Conservation (phyloP, 768 basidiomycete species). For the Podaxis carcinomalis region DNA sequence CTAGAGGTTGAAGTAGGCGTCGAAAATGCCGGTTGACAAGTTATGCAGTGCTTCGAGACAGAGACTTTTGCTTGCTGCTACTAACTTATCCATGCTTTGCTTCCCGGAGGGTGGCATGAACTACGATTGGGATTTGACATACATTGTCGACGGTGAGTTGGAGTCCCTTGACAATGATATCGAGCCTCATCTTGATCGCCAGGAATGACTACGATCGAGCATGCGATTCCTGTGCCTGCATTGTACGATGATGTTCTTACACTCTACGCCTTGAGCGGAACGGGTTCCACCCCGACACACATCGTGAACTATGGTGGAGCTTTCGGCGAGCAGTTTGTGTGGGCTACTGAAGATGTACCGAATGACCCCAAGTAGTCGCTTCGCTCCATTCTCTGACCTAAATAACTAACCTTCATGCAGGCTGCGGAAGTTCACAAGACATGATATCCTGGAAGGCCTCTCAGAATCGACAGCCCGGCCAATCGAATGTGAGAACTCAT, state of each 20-base stretch:
- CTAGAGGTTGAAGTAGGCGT: not conserved
- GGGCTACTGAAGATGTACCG: slow-evolving; percentile 62
- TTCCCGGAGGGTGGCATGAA: slow-evolving; percentile 81
- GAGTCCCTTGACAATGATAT: not conserved
- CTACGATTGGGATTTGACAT: slow-evolving; percentile 74
- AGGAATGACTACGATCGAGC: slow-evolving; percentile 80
- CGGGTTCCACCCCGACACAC: slow-evolving; percentile 71
- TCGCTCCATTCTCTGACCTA: not conserved
- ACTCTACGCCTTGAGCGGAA: slow-evolving; percentile 63
- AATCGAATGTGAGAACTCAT: slow-evolving; percentile 41
- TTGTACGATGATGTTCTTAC: slow-evolving; percentile 66
- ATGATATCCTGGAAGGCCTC: slow-evolving; percentile 57
- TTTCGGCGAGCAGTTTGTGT: slow-evolving; percentile 63
- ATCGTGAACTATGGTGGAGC: slow-evolving; percentile 76
- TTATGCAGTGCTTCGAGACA: slow-evolving; percentile 57
- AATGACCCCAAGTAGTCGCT: slow-evolving; percentile 59
- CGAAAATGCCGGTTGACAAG: not conserved
- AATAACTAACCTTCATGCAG: slow-evolving; percentile 27
- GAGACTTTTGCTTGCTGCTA: slow-evolving; percentile 55
- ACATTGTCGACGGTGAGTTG: slow-evolving; percentile 65
- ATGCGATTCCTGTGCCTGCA: slow-evolving; percentile 59
- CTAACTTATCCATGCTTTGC: slow-evolving; percentile 62
- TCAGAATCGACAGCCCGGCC: slow-evolving; percentile 62
- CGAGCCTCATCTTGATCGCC: not conserved
- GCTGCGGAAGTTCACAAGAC: slow-evolving; percentile 58